Percentiles rank a stretch among this genome's conserved stretches.
Evolutionary conservation across 805 yeast species (phyloP).

Genomic region (Babjeviella inositovora): DNA sequence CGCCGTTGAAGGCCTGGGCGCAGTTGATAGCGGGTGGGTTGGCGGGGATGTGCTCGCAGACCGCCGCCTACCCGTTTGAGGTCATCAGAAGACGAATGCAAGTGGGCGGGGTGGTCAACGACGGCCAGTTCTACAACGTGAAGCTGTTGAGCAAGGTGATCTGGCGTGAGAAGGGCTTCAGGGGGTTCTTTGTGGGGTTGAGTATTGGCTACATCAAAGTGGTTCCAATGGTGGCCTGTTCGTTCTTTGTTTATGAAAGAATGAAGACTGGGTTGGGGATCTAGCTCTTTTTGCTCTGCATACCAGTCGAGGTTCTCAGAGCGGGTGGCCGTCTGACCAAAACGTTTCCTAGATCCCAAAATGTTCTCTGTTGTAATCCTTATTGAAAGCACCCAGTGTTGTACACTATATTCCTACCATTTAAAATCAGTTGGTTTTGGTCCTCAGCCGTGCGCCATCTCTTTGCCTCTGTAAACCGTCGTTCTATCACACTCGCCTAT

Average conservation of each 20-base stretch:
- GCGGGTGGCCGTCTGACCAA: too few species aligned
- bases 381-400: too few species aligned
- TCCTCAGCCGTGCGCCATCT: too few species aligned
- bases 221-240: conserved; percentile 93
- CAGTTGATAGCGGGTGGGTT: conserved; percentile 87
- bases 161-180: conserved; percentile 57
- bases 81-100: conserved; percentile 91
- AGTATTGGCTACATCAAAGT: conserved; percentile 93
- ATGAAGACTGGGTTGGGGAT: conserved; percentile 59
- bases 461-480: too few species aligned
- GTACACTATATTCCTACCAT: too few species aligned
- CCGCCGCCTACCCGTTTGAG: conserved; percentile 95
- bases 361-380: too few species aligned
- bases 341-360: too few species aligned
- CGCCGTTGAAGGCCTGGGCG: conserved; percentile 79
- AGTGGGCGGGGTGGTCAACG: conserved; percentile 66
- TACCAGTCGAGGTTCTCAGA: too few species aligned
- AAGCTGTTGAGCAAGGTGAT: conserved; percentile 40
- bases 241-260: conserved; percentile 88
- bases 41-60: conserved; percentile 92
- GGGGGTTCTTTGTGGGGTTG: conserved; percentile 88
- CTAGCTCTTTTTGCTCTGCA: too few species aligned
- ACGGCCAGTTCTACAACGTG: conserved; percentile 34
- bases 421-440: too few species aligned
- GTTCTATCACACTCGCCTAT: too few species aligned